These are phyloP conservation scores for Didymosphaeria variabile DNA, from an alignment of 2,329 filamentous ascomycete genomes.

Conservation along the genomic window DNA sequence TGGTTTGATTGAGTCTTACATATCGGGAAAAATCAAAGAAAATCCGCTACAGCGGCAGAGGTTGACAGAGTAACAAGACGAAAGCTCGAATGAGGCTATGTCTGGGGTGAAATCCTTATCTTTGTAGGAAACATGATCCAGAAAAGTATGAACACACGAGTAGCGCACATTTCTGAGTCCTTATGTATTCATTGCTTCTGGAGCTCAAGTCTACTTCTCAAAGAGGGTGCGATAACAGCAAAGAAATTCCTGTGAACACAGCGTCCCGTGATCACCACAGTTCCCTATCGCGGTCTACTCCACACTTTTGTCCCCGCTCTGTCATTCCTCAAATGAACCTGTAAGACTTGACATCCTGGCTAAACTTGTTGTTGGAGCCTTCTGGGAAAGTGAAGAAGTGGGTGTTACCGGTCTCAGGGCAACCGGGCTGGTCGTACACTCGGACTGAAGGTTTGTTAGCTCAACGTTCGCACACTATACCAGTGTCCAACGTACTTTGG, in stretches of 20 bases:
- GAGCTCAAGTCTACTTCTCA: background rate
- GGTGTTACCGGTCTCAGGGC: background rate
- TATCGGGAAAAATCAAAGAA: background rate
- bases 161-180: background rate
- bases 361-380: slow-evolving; percentile 10
- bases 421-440: background rate
- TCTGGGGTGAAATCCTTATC: background rate
- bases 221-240: slow-evolving; percentile 3
- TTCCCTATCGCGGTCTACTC: background rate
- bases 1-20: background rate
- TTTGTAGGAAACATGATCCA: background rate
- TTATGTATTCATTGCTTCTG: background rate
- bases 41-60: background rate
- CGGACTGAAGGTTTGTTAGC: slow-evolving; percentile 4
- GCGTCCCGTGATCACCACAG: slow-evolving; percentile 11
- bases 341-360: slow-evolving; percentile 5
- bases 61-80: background rate
- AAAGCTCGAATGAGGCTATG: background rate
- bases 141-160: background rate
- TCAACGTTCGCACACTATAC: background rate
- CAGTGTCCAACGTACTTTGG: background rate
- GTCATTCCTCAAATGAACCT: slow-evolving; percentile 2
- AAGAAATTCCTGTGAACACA: slow-evolving; percentile 10
- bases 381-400: slow-evolving; percentile 4
- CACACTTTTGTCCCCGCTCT: background rate